Evolutionary conservation across 2,329 filamentous ascomycete species (phyloP).

Genomic region (Tolypocladium ovalisporum): DNA sequence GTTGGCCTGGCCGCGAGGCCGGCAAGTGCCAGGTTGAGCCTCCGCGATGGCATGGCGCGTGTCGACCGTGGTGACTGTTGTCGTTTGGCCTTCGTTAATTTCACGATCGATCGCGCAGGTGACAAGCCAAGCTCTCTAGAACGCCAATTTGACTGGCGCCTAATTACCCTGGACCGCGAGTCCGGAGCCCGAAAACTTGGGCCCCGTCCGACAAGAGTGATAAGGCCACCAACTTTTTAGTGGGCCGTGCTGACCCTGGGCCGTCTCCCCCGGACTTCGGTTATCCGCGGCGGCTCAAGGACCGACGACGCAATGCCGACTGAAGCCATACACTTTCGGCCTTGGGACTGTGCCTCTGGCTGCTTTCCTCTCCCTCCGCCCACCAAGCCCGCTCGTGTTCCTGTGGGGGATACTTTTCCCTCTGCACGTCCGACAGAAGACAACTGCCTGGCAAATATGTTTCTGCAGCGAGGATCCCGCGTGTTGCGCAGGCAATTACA

Average conservation of each 20-base stretch:
- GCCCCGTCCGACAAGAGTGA: neutral
- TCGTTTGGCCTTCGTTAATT: neutral
- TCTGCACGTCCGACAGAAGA: neutral
- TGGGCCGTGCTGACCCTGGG: neutral
- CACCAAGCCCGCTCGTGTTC: neutral
- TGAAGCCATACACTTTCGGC: constrained; percentile 15
- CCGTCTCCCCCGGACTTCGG: constrained; percentile 10
- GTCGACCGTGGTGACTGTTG: neutral
- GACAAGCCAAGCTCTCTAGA: no score
- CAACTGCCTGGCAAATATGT: constrained; percentile 28
- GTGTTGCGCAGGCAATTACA: constrained; percentile 40
- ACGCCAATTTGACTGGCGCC: neutral
- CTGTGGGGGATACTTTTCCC: neutral
- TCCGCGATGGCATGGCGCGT: constrained; percentile 19
- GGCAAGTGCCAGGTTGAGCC: constrained; percentile 17
- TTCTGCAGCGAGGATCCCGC: constrained; percentile 41
- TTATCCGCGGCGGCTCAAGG: constrained; percentile 23
- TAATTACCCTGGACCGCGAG: neutral
- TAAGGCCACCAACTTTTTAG: neutral
- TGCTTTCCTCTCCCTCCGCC: neutral
- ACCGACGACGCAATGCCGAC: constrained; percentile 22
- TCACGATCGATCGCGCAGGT: no score
- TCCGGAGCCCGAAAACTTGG: neutral
- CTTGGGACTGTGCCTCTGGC: neutral
- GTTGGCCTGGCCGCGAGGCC: constrained; percentile 15